Conservation (phyloP, 2,329 filamentous ascomycete genomes). For the Aspergillus quadricinctus region DNA sequence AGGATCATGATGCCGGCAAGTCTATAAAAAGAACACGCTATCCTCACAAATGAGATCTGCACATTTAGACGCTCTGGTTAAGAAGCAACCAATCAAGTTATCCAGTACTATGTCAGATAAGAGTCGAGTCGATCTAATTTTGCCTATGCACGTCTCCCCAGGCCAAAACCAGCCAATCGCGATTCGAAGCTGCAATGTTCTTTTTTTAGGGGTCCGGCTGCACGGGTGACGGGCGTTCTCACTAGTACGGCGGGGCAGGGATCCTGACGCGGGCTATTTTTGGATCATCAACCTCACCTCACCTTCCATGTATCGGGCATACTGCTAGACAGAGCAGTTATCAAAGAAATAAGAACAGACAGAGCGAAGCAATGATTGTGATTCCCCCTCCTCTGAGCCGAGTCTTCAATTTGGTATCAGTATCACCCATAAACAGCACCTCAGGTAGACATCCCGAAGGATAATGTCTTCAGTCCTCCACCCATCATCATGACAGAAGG, state of each 20-base stretch:
- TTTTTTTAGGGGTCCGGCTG: not conserved
- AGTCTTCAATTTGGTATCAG: not conserved
- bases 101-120: too few relatives aligned
- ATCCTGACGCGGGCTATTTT: constrained; percentile 3
- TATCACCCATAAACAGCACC: too few relatives aligned
- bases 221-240: not conserved
- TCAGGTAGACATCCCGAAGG: not conserved
- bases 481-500: not conserved
- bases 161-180: not conserved
- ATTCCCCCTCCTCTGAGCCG: not conserved
- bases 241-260: not conserved
- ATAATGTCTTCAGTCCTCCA: too few relatives aligned
- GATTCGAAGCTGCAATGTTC: not conserved
- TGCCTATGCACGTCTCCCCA: too few relatives aligned
- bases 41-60: too few relatives aligned
- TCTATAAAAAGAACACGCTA: too few relatives aligned
- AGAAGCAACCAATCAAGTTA: too few relatives aligned
- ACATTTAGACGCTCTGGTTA: too few relatives aligned
- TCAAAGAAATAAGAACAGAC: not conserved
- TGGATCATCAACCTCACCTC: constrained; percentile 4
- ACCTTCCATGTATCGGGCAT: not conserved
- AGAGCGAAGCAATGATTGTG: too few relatives aligned
- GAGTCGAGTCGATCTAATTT: too few relatives aligned
- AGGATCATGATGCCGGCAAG: too few relatives aligned
- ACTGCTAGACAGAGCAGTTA: not conserved